Evolutionary conservation across 2,329 filamentous ascomycete species (phyloP).

Genomic region (Acephala macrosclerotiorum): DNA sequence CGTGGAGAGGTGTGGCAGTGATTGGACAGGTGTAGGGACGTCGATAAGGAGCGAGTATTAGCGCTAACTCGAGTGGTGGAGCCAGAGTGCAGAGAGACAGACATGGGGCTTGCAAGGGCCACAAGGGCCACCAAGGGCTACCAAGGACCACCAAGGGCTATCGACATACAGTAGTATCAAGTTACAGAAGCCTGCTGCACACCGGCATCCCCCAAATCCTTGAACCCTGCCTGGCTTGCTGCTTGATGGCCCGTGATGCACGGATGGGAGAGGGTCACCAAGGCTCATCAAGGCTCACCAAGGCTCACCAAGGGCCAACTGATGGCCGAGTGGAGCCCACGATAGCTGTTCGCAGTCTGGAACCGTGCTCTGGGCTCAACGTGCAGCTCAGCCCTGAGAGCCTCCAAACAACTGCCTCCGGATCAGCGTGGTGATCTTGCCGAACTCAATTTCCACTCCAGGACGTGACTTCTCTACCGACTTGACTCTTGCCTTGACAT

Average conservation of each 20-base stretch:
- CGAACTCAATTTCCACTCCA: neutral
- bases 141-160: too few relatives aligned
- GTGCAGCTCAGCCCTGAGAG: constrained; percentile 9
- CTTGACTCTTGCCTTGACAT: too few relatives aligned
- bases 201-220: too few relatives aligned
- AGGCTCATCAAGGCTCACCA: too few relatives aligned
- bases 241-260: neutral
- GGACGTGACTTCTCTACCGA: too few relatives aligned
- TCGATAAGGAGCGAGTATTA: neutral
- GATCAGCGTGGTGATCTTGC: constrained; percentile 2
- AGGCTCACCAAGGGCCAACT: too few relatives aligned
- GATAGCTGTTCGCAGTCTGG: constrained; percentile 2
- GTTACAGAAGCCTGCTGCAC: too few relatives aligned
- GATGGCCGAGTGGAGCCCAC: neutral
- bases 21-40: neutral
- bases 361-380: neutral
- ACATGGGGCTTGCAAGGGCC: neutral
- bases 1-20: neutral
- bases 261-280: neutral
- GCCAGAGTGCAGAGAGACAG: neutral
- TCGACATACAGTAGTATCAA: too few relatives aligned
- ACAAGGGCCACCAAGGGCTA: too few relatives aligned
- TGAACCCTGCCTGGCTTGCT: neutral
- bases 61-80: neutral
- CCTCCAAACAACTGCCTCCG: constrained; percentile 2